Evolutionary conservation across 805 yeast genomes (phyloP).

Genomic region (Saccharomycopsis synnaedendra): DNA sequence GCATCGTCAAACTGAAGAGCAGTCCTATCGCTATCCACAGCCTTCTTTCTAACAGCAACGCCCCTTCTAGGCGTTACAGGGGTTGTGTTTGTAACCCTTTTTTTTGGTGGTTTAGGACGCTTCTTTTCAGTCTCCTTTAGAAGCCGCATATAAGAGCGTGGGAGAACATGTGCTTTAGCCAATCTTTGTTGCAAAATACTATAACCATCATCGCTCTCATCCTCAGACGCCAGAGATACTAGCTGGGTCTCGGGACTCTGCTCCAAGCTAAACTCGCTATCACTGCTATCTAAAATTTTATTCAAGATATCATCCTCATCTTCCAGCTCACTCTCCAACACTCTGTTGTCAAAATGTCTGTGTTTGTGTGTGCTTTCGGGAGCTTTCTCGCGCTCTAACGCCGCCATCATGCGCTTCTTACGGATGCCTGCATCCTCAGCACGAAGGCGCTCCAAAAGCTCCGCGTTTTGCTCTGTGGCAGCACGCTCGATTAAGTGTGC

Average conservation of each 20-base stretch:
- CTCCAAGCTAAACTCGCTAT: background rate
- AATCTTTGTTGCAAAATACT: slow-evolving; percentile 5
- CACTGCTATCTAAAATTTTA: background rate
- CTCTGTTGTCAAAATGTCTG: slow-evolving; percentile 5
- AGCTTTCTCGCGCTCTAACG: slow-evolving; percentile 8
- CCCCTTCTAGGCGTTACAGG: slow-evolving; percentile 5
- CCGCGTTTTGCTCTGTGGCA: slow-evolving; percentile 13
- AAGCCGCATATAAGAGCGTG: slow-evolving; percentile 5
- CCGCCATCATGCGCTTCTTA: slow-evolving; percentile 6
- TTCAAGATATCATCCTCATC: background rate
- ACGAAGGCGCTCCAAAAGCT: slow-evolving; percentile 12
- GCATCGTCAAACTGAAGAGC: too few relatives aligned
- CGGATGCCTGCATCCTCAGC: slow-evolving; percentile 11
- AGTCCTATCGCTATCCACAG: too few relatives aligned
- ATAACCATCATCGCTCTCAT: background rate
- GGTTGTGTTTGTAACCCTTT: too few relatives aligned
- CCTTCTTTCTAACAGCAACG: slow-evolving; percentile 7
- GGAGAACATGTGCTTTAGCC: slow-evolving; percentile 11
- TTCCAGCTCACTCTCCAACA: background rate
- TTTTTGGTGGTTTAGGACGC: too few relatives aligned
- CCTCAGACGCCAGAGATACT: background rate
- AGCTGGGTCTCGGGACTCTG: background rate
- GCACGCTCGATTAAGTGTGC: slow-evolving; percentile 13
- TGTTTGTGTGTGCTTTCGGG: background rate
- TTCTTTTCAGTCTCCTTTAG: too few relatives aligned